Evolutionary conservation across 805 yeast species (phyloP), one percentile per base, ranked within the genome.

Genomic region (Saccharomycopsis javanensis): DNA sequence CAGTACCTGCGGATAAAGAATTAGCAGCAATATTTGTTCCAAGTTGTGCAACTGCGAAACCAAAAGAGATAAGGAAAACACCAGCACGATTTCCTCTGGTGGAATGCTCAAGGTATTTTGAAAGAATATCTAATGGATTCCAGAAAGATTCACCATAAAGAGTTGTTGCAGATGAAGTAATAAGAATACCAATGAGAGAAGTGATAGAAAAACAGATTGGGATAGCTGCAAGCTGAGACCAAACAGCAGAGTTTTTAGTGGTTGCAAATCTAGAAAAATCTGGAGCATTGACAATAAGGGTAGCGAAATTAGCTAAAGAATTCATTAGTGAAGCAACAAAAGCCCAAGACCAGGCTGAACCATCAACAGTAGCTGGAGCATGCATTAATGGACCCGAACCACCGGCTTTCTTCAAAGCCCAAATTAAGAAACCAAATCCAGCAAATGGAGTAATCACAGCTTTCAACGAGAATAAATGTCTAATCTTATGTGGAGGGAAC

Each of bases 261-360:
- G 75, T 78, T 8, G 96, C 86, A 71, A 88, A 85, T 69, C 97
- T 80, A 27, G 96, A 78, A 70, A 89, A 89, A 74, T 89, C 97
- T 1, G 96, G 95, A 15, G 94, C 87, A 71, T 89, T 89, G 55
- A 86, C 79, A 66, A 90, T 86, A 65, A 89, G 77, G n/a, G 96
- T 86, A 4, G 96, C 94, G 66, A 89, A 89, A 71, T 88, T 89
- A 28, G 95, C 87, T 61, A 89, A 72, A 20, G 90, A 78, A 70
- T 83, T 85, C 96, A 90, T 86, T 33, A 83, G 75, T 4, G 92
- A 80, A 63, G 77, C 77, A 55, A 89, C 79, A 67, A 88, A 89
- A 0, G 87, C 88, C 97, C 97, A 90, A 27, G 80, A 89, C 62
- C 83, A 79, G 1, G 71, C 85, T 13, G 82, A 71, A 7, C 90